Conservation (phyloP, 345 rosid genomes). For the Murraya koenigii region DNA sequence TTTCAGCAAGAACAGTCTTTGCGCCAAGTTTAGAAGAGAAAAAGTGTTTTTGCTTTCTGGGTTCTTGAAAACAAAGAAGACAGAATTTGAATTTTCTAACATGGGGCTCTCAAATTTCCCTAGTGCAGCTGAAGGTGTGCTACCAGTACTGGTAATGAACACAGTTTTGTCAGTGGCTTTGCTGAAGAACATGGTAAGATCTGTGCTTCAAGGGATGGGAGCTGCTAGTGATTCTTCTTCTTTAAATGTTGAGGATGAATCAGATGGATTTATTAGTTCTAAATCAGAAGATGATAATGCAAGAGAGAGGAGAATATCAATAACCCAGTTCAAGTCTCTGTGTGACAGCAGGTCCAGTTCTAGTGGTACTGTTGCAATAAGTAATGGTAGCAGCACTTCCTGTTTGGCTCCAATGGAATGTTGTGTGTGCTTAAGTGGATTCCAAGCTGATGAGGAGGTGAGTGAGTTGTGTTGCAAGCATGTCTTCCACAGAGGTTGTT, state of each 20-base stretch:
- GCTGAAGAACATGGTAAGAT: constrained; percentile 54
- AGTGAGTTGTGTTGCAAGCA: constrained; percentile 86
- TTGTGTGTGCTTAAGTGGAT: constrained; percentile 75
- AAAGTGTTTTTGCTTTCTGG: neutral
- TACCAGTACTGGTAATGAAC: constrained; percentile 68
- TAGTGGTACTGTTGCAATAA: neutral
- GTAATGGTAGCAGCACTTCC: neutral
- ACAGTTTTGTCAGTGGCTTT: constrained; percentile 55
- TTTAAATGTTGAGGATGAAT: constrained; percentile 22
- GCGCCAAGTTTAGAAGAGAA: neutral
- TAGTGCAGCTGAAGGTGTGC: constrained; percentile 52
- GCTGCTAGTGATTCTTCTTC: neutral
- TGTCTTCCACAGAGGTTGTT: constrained; percentile 71
- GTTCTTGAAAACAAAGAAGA: neutral
- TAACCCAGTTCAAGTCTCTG: constrained; percentile 52
- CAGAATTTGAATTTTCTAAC: neutral
- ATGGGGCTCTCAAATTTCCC: constrained; percentile 85
- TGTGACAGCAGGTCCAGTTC: constrained; percentile 2
- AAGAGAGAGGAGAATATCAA: constrained; percentile 41
- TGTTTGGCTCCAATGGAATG: constrained; percentile 34
- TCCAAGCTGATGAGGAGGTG: constrained; percentile 74
- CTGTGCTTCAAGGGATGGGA: constrained; percentile 42
- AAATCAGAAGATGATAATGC: constrained; percentile 13
- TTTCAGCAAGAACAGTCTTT: neutral
- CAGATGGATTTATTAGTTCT: constrained; percentile 12